phyloP scores from a whole-genome alignment of 140 eudicot species.

The Erigeron philadelphicus region DNA sequence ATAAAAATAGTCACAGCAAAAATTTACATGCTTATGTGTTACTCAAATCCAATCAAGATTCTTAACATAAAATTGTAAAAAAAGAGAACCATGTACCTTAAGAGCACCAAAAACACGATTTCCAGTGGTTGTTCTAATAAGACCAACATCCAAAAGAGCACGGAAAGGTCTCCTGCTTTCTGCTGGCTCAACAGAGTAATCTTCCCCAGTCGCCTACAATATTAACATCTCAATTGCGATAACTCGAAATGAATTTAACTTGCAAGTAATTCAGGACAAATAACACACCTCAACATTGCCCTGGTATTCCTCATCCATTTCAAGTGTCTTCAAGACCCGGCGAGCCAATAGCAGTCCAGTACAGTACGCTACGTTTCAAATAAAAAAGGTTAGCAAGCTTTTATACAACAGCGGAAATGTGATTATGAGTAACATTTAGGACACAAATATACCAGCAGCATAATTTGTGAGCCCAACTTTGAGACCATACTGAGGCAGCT shows the following conservation, averaged over 20 bases:
- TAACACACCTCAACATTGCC: constrained; percentile 44
- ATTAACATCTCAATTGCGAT: not conserved
- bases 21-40: too few relatives aligned
- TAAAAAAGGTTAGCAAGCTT: not conserved
- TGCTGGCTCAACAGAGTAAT: constrained; percentile 46
- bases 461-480: constrained; percentile 61
- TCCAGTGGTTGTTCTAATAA: constrained; percentile 44
- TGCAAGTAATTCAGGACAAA: not conserved
- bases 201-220: constrained; percentile 40
- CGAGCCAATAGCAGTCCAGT: constrained; percentile 52
- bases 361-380: constrained; percentile 38
- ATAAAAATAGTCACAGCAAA: too few relatives aligned
- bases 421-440: not conserved
- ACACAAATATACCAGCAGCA: constrained; percentile 39
- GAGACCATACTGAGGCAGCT: constrained; percentile 51
- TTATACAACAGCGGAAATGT: not conserved
- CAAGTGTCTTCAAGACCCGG: constrained; percentile 43
- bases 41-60: too few relatives aligned
- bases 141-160: constrained; percentile 58
- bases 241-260: not conserved
- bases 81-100: constrained; percentile 27
- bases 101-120: constrained; percentile 52
- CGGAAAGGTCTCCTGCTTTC: constrained; percentile 51
- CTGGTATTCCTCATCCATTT: constrained; percentile 47
- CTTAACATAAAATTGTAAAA: not conserved